Evolutionary conservation across 148 eudicot species (phyloP).

Genomic region (Fagopyrum esculentum): DNA sequence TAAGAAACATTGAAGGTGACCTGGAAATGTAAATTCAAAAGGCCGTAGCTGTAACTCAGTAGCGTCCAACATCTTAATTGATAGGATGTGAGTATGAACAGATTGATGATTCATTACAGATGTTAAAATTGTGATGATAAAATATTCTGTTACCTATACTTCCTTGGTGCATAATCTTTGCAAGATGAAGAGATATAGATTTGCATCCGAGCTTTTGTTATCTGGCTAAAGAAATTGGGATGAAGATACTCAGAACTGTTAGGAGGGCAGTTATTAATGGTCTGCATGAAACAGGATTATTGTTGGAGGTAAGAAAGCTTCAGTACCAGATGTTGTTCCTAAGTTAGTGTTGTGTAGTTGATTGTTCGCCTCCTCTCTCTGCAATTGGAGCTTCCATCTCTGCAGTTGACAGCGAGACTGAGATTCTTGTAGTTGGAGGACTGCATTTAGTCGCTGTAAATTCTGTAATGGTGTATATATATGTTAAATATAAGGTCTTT

Average conservation of each 20-base stretch:
- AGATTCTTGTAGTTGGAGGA: too few relatives aligned
- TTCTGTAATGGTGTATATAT: too few relatives aligned
- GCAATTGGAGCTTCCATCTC: background rate
- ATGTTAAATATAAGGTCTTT: too few relatives aligned
- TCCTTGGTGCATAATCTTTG: slow-evolving; percentile 86
- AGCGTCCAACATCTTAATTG: slow-evolving; percentile 60
- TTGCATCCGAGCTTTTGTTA: slow-evolving; percentile 66
- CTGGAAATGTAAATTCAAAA: slow-evolving; percentile 28
- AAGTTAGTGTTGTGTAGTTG: slow-evolving; percentile 16
- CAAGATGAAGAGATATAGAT: slow-evolving; percentile 48
- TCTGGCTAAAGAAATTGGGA: slow-evolving; percentile 50
- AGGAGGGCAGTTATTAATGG: slow-evolving; percentile 62
- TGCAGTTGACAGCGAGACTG: background rate
- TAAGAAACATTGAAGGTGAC: slow-evolving; percentile 58
- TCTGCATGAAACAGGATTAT: slow-evolving; percentile 39
- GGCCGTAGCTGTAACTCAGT: slow-evolving; percentile 51
- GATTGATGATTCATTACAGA: slow-evolving; percentile 48
- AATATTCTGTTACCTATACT: slow-evolving; percentile 78
- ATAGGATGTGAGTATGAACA: slow-evolving; percentile 56
- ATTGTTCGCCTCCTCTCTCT: background rate
- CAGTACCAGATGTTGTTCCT: slow-evolving; percentile 39
- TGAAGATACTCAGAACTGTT: slow-evolving; percentile 48
- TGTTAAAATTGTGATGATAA: slow-evolving; percentile 56
- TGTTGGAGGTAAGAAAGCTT: slow-evolving; percentile 37
- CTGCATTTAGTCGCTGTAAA: too few relatives aligned